Conservation (phyloP, 192 early-diverging fungal species). For the Mortierella hygrophila region DNA sequence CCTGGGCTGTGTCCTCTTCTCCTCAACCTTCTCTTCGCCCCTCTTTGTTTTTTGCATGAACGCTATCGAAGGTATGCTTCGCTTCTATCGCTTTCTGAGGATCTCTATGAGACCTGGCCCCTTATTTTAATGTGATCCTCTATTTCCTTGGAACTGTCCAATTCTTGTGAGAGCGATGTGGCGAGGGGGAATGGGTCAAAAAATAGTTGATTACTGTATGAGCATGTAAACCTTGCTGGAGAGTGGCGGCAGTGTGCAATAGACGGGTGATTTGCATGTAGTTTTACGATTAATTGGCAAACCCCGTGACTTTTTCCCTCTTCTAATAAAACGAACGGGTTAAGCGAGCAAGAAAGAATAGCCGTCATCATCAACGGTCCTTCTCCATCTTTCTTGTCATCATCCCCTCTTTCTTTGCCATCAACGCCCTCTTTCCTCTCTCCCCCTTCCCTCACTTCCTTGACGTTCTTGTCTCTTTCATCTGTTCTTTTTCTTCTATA, state of each 20-base stretch:
- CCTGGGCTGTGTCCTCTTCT: not conserved
- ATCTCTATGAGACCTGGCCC: too few relatives aligned
- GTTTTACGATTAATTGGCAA: not conserved
- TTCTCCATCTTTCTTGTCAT: not conserved
- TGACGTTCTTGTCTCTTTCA: not conserved
- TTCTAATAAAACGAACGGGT: not conserved
- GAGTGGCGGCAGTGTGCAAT: not conserved
- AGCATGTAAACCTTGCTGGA: not conserved
- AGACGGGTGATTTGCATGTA: not conserved
- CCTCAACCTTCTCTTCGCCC: not conserved
- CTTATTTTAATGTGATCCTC: too few relatives aligned
- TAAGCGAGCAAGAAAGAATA: not conserved
- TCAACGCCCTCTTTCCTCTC: not conserved
- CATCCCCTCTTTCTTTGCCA: conserved; percentile 1
- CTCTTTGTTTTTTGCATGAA: not conserved
- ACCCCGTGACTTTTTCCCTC: not conserved
- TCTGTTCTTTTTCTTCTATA: not conserved
- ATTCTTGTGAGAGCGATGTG: not conserved
- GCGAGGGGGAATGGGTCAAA: not conserved
- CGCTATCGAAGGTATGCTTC: not conserved
- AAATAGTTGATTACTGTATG: not conserved
- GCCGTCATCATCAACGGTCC: not conserved
- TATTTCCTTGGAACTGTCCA: not conserved
- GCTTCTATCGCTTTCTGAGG: too few relatives aligned
- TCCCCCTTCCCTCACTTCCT: conserved; percentile 2